These are phyloP conservation scores for Cyclostephanos tholiformis DNA, from an alignment of 108 stramenopile species.

Conservation along the genomic window DNA sequence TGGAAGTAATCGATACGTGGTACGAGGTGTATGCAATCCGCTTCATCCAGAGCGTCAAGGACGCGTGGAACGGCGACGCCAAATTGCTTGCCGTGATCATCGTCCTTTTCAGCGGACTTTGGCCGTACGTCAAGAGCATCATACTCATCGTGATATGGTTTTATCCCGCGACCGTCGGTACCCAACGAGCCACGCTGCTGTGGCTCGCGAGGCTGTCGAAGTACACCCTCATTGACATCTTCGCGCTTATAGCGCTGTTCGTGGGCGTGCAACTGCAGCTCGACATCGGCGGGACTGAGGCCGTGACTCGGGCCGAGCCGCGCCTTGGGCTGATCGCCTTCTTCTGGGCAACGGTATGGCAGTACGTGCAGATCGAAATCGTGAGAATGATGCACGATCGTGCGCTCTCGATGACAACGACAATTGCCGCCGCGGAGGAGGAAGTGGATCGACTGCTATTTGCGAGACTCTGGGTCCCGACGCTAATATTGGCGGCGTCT, in stretches of 20 bases:
- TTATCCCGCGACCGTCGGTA: slow-evolving; percentile 21
- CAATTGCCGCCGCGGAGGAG: neutral
- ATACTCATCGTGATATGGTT: slow-evolving; percentile 51
- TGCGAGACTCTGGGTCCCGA: slow-evolving; percentile 25
- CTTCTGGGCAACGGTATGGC: slow-evolving; percentile 54
- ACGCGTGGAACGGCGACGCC: slow-evolving; percentile 63
- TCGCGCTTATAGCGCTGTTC: slow-evolving; percentile 47
- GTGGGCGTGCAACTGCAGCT: slow-evolving; percentile 54
- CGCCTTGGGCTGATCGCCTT: slow-evolving; percentile 52
- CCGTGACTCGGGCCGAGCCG: slow-evolving; percentile 48
- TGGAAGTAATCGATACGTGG: slow-evolving; percentile 33
- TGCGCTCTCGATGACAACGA: slow-evolving; percentile 12
- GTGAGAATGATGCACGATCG: slow-evolving; percentile 46
- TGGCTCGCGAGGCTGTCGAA: slow-evolving; percentile 53
- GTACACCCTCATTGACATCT: slow-evolving; percentile 57
- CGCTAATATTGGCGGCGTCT: slow-evolving; percentile 15
- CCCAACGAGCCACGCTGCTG: slow-evolving; percentile 24
- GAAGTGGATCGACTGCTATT: slow-evolving; percentile 13
- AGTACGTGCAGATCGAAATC: slow-evolving; percentile 54
- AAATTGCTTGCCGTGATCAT: slow-evolving; percentile 53
- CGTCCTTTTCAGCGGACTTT: slow-evolving; percentile 50
- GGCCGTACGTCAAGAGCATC: slow-evolving; percentile 58
- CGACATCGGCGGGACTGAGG: slow-evolving; percentile 50
- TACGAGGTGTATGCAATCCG: slow-evolving; percentile 50
- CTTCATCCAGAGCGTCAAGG: slow-evolving; percentile 43